Evolutionary conservation across 176 grass and related monocot species (phyloP).

Genomic region (Triticum urartu): DNA sequence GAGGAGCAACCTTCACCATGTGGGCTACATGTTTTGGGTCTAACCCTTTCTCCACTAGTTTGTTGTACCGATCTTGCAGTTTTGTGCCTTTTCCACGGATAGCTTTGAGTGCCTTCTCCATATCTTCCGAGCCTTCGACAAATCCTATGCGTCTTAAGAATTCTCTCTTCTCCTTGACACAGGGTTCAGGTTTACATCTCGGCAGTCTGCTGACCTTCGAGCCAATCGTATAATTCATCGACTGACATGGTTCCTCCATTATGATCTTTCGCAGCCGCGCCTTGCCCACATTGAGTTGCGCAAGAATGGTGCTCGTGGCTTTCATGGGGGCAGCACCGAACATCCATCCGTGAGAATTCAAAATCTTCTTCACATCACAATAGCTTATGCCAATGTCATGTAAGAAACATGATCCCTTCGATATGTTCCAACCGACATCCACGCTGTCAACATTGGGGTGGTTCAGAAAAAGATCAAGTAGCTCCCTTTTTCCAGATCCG

Average conservation of each 20-base stretch:
- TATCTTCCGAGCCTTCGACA: constrained; percentile 39
- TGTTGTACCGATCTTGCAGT: constrained; percentile 48
- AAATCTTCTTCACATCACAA: constrained; percentile 42
- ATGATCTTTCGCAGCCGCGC: constrained; percentile 43
- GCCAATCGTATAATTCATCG: constrained; percentile 43
- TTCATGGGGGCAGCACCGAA: constrained; percentile 39
- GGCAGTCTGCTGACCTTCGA: constrained; percentile 37
- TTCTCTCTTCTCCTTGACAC: constrained; percentile 36
- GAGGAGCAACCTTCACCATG: constrained; percentile 48
- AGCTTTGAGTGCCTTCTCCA: constrained; percentile 45
- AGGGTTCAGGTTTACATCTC: constrained; percentile 13
- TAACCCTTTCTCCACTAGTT: constrained; percentile 45
- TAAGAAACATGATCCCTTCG: constrained; percentile 30
- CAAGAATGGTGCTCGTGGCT: constrained; percentile 36
- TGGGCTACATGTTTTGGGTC: constrained; percentile 33
- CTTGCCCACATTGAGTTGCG: constrained; percentile 32
- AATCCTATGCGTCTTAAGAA: constrained; percentile 54
- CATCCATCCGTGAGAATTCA: constrained; percentile 33
- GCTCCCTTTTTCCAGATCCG: constrained; percentile 41
- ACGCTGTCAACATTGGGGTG: constrained; percentile 36
- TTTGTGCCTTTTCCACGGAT: constrained; percentile 58
- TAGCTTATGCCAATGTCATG: constrained; percentile 5
- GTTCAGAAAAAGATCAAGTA: constrained; percentile 44
- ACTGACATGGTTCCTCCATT: constrained; percentile 43
- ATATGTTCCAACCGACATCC: constrained; percentile 38